Evolutionary conservation across 805 yeast genomes (phyloP), one percentile per base, ranked within the genome.

Genomic region (Suhomyces prunicola): DNA sequence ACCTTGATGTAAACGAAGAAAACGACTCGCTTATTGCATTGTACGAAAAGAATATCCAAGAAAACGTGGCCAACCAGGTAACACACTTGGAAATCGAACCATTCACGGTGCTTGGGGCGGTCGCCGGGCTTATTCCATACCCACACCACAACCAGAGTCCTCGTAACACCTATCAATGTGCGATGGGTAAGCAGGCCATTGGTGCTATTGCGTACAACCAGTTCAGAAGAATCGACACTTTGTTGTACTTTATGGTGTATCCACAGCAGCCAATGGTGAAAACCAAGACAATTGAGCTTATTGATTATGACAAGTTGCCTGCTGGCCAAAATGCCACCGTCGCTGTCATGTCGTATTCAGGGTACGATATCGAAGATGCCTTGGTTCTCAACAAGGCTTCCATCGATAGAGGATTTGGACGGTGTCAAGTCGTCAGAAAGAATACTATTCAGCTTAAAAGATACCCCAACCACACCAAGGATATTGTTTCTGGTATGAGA

Each of bases 191-290:
- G 73, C 99, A 94, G 76, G 99, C 99, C n/a, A 93, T 94, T 71
- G 99, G 99, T 61, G 98, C 98, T 2, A 94, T 94, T 72, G 97
- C 96, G 9, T 94, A 94, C 69, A 94, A 94, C 70, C 99, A 94
- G 73, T 89, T 94, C 74, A 83, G 90, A 67, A 86, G 99, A 70
- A 93, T 94, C 60, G 99, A 94, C 66, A 94, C 99, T 1, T 73
- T 94, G 65, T 76, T 94, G 58, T 94, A 94, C 66, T 78, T 94
- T 58, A 89, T 94, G 97, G 96, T 91, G n/a, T 94, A 94, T 67
- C 99, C 99, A 4, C 98, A 94, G 72, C 98, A 94, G 69, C 99
- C 99, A 0, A 90, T 94, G 98, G 99, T 94, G 26, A 94, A 94
- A 74, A 91, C 98, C 4, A 90, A 91, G 68, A 94, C 99, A 0